Base-by-base conservation (phyloP, 805 yeast genomes). In the Suhomyces xylopsoci region DNA sequence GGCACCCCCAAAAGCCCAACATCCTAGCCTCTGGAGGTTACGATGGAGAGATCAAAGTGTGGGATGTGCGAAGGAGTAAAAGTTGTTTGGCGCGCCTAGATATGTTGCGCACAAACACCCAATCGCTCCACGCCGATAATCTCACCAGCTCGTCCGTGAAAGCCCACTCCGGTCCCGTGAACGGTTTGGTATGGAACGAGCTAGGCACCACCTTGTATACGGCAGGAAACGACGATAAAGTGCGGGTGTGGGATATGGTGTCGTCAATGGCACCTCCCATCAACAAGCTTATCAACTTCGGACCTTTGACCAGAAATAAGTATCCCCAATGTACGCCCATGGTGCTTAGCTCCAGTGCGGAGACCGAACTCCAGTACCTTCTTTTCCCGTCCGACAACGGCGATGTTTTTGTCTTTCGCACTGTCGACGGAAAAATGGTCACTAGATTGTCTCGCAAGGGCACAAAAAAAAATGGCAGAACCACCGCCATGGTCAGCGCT, bases 1-100 rank as follows among this genome's bases (percentile, higher is more conserved):
- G 96, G 93, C 86, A 88, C 45, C 96, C 96, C 0, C 70, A 71
- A 7, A 71, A 81, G 55, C 68, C 82, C 0, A 69, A 86, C 60
- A 55, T 87, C 3, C 71, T 92, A 1, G 91, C 92, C 0, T 79
- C 90, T 3, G 97, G 96, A 1, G 91, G 93, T 19, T 79, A 82
- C 15, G 90, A 87, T 59, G 97, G 97, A 0, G 85, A 85, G 45
- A 84, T 88, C 7, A 78, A 88, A 49, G 64, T 92, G 0, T 92
- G 97, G 97, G 98, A 92, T 64, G 79, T 90, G 9, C 70, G 98
- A 46, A 71, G 87, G 47, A 81, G 89, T 22, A 74, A 77, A 15
- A 79, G 87, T 34, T 85, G 90, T 60, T 66, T 89, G 22, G 77
- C 84, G 44, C 76, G 83, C 14, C 67, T 90, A 53, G 92, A 90